Percentiles rank a stretch among this genome's conserved stretches.
phyloP scores from a whole-genome alignment of 306 rosid genomes.

The Parietaria judaica region DNA sequence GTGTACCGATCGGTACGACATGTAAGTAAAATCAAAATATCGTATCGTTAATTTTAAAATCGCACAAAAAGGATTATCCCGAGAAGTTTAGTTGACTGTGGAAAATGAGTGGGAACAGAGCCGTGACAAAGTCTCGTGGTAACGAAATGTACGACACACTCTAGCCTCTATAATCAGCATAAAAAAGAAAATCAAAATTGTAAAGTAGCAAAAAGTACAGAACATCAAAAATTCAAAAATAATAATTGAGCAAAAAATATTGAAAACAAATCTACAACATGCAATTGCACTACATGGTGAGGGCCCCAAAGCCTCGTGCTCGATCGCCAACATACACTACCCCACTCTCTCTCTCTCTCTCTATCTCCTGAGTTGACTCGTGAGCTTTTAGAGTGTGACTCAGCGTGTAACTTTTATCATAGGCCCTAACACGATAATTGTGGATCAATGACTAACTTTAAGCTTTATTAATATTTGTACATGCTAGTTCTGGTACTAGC shows the following conservation, averaged over 20 bases:
- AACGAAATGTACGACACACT: conserved; percentile 7
- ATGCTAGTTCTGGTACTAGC: background rate
- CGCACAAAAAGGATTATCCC: too few relatives aligned
- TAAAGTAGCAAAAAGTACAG: background rate
- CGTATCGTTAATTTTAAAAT: too few relatives aligned
- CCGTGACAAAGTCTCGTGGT: conserved; percentile 13
- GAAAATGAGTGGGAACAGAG: conserved; percentile 13
- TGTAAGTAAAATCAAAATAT: too few relatives aligned
- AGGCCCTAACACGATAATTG: conserved; percentile 2
- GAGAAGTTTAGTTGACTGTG: background rate
- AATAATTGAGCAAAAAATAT: background rate
- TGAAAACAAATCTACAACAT: conserved; percentile 11
- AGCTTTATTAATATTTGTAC: conserved; percentile 6
- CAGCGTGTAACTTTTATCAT: background rate
- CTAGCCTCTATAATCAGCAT: conserved; percentile 16
- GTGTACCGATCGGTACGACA: too few relatives aligned
- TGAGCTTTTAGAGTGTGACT: conserved; percentile 16
- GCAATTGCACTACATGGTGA: conserved; percentile 36
- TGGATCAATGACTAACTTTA: background rate
- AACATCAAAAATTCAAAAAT: background rate
- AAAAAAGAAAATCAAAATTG: too few relatives aligned
- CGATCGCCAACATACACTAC: conserved; percentile 43
- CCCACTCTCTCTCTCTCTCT: conserved; percentile 24
- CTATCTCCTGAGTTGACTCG: conserved; percentile 25
- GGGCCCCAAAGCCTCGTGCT: conserved; percentile 26